Base-by-base conservation (phyloP, 1,284 basidiomycete genomes). In the Cryptococcus jaspeensis region DNA sequence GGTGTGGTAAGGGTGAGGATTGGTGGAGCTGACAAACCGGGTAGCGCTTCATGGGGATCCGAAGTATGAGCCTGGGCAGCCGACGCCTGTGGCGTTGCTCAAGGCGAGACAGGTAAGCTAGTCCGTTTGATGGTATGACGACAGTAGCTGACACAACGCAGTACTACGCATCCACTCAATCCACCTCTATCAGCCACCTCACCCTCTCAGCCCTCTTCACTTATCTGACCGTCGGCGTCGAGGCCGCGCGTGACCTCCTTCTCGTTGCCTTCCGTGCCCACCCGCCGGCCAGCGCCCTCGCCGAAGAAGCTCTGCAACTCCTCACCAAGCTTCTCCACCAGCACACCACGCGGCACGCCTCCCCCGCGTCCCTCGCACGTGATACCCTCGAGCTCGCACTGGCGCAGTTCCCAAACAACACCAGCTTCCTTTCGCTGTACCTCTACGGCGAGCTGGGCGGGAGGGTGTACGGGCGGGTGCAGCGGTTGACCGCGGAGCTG, bases 391-490 rank as follows among this genome's bases (percentile, higher is more conserved):
- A 80, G 57, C 59, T 60, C 1, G 78, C 78, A 0, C 71, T 80
- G 36, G 46, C 48, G 1, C 53, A 59, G 18, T 82, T 75, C 59
- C 77, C 77, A 7, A 75, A 75, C 64, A 81, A 81, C 61, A 78
- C 78, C 0, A 56, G 71, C 16, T 80, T 81, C 66, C 67, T 79
- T 4, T 67, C 71, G 12, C 63, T 80, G 25, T 79, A 76, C 58
- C 71, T 79, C 12, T 70, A 66, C 51, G 77, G 77, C 38, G 79
- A 80, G 59, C 53, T 72, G 1, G 65, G 73, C 1, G 72, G 70
- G 23, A 64, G 77, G 38, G 73, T 80, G 7, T 75, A 79, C 48
- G 77, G 77, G 13, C 71, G 78, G 20, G 69, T 80, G 1, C 75
- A 79, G 48, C 62, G 69, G 13, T 61, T 78, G 15, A 60, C 78